Conservation (phyloP, 2,329 filamentous ascomycete species). For the Akanthomyces lecanii region DNA sequence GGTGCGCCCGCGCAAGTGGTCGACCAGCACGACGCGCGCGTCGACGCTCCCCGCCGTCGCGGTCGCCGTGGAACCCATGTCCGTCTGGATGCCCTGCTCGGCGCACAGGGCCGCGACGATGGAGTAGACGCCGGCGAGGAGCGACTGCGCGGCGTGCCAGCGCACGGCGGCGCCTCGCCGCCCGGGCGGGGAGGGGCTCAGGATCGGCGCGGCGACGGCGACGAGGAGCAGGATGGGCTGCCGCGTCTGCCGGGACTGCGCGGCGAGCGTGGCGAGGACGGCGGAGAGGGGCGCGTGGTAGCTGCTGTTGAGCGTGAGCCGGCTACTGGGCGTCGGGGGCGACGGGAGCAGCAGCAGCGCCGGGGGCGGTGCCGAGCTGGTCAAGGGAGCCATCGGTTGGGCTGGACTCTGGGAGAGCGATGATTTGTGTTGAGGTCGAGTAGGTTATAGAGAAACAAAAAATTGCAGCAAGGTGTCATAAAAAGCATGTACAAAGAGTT, state of each 20-base stretch:
- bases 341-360: conserved; percentile 61
- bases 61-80: conserved; percentile 33
- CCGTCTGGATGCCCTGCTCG: conserved; percentile 56
- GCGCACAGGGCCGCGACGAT: conserved; percentile 70
- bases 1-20: conserved; percentile 45
- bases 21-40: conserved; percentile 67
- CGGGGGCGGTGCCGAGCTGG: not conserved
- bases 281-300: conserved; percentile 57
- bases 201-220: conserved; percentile 60
- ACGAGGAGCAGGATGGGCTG: conserved; percentile 41
- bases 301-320: conserved; percentile 49
- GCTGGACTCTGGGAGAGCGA: not conserved
- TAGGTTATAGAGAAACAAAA: not conserved
- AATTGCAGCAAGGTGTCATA: not conserved
- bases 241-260: conserved; percentile 29
- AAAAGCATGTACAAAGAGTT: not conserved
- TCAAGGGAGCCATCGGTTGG: not conserved
- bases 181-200: conserved; percentile 32
- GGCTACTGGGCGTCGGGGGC: conserved; percentile 54
- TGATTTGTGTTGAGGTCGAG: no score
- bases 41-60: conserved; percentile 65
- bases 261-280: conserved; percentile 47
- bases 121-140: conserved; percentile 74
- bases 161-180: conserved; percentile 40
- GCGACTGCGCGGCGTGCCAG: conserved; percentile 67